These are phyloP conservation scores for Inga leiocalycina DNA, from an alignment of 306 rosid genomes.

Conservation along the genomic window DNA sequence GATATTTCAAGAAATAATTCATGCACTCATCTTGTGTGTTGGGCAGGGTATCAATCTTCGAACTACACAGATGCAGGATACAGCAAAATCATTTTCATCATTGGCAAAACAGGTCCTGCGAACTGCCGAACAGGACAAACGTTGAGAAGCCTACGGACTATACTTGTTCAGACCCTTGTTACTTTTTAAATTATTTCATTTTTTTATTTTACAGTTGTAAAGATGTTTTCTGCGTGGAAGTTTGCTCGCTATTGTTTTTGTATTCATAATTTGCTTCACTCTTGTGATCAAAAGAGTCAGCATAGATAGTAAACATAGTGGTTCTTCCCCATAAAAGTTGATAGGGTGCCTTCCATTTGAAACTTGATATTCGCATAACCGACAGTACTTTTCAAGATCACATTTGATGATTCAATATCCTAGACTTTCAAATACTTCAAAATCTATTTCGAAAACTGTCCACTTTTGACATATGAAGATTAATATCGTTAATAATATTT, in stretches of 20 bases:
- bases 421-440: neutral
- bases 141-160: slow-evolving; percentile 24
- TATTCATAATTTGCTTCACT: neutral
- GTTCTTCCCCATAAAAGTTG: neutral
- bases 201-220: slow-evolving; percentile 19
- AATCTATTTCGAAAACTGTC: neutral
- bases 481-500: no score
- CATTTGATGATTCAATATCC: neutral
- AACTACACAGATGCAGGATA: slow-evolving; percentile 76
- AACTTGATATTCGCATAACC: neutral
- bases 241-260: neutral
- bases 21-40: slow-evolving; percentile 9
- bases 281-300: neutral
- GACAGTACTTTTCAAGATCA: neutral
- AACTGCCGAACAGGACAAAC: slow-evolving; percentile 62
- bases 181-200: neutral
- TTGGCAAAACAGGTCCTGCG: slow-evolving; percentile 73
- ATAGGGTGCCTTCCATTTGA: neutral
- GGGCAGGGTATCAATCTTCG: slow-evolving; percentile 59
- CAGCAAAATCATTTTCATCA: slow-evolving; percentile 81
- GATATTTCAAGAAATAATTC: neutral
- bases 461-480: no score
- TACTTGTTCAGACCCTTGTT: neutral
- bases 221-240: slow-evolving; percentile 26
- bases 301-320: neutral